Conservation (phyloP, 75 land plant genomes). For the Cupressus sempervirens region DNA sequence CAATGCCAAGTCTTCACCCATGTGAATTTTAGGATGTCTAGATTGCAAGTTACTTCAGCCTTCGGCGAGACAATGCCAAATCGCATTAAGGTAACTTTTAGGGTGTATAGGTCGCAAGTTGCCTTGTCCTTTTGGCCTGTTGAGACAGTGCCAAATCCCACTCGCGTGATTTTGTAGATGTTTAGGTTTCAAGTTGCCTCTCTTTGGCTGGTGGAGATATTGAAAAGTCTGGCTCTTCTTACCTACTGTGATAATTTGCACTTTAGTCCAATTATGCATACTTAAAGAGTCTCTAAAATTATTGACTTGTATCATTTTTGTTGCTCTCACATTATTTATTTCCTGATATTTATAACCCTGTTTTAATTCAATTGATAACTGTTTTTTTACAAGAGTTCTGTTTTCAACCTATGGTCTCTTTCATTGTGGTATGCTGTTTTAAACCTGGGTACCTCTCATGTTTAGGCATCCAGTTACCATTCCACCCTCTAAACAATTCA, state of each 20-base stretch:
- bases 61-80: too few relatives aligned
- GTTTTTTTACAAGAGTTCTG: neutral
- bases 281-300: neutral
- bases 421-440: neutral
- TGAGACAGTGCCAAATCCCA: too few relatives aligned
- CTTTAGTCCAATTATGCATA: neutral
- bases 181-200: too few relatives aligned
- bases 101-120: neutral
- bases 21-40: neutral
- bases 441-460: neutral
- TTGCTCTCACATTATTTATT: neutral
- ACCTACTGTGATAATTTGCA: too few relatives aligned
- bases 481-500: neutral
- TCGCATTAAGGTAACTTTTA: neutral
- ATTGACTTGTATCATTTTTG: neutral
- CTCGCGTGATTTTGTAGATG: too few relatives aligned
- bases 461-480: neutral
- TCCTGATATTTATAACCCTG: neutral
- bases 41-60: too few relatives aligned
- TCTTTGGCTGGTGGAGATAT: too few relatives aligned
- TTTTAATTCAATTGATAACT: neutral
- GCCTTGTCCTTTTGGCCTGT: too few relatives aligned
- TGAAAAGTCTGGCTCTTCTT: too few relatives aligned
- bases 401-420: neutral
- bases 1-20: neutral